Evolutionary conservation across 2,329 filamentous ascomycete genomes (phyloP).

Genomic region (Periglandula ipomoeae): DNA sequence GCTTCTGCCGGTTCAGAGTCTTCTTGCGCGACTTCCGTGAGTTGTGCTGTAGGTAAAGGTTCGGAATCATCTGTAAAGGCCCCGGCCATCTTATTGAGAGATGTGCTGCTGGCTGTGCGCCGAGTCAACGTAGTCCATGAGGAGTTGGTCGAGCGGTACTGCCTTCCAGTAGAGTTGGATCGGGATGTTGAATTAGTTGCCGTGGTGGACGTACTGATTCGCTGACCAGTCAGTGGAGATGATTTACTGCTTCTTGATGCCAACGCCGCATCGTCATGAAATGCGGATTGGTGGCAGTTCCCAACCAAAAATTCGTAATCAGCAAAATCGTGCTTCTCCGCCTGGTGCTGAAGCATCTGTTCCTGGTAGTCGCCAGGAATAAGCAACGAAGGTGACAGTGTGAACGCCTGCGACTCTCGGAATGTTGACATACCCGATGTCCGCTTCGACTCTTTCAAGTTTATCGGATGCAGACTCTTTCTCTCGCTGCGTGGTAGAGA

Average conservation of each 20-base stretch:
- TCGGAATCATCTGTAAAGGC: constrained; percentile 24
- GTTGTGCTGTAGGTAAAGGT: constrained; percentile 18
- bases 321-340: constrained; percentile 18
- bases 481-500: constrained; percentile 36
- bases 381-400: constrained; percentile 51
- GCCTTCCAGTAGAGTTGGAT: constrained; percentile 38
- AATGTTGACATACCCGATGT: constrained; percentile 44
- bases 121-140: constrained; percentile 45
- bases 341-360: constrained; percentile 34
- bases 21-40: constrained; percentile 12
- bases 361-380: constrained; percentile 51
- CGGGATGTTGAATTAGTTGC: constrained; percentile 38
- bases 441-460: constrained; percentile 27
- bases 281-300: constrained; percentile 9
- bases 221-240: constrained; percentile 23
- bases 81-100: constrained; percentile 26
- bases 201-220: constrained; percentile 47
- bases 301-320: constrained; percentile 22
- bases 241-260: constrained; percentile 11
- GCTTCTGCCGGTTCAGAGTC: constrained; percentile 10
- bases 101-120: constrained; percentile 43
- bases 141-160: constrained; percentile 45
- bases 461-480: constrained; percentile 21
- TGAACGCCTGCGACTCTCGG: constrained; percentile 50
- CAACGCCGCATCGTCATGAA: constrained; percentile 12